These are phyloP conservation scores for Chrysanthemum makinoi DNA, from an alignment of 129 eudicot genomes.

Conservation along the genomic window DNA sequence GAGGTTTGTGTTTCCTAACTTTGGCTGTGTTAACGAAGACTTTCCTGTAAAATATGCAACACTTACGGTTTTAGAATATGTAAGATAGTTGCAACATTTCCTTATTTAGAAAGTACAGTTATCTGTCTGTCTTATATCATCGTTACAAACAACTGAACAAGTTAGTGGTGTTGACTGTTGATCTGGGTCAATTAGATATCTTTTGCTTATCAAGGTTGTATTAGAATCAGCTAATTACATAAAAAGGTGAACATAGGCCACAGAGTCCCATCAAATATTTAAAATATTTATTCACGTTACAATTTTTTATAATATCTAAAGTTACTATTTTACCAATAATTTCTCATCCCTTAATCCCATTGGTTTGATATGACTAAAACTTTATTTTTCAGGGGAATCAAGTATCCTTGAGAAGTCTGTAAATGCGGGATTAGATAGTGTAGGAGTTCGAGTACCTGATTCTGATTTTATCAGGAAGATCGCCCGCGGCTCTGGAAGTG, in stretches of 20 bases:
- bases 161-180: slow-evolving; percentile 1
- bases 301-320: not conserved
- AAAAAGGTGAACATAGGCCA: too few species aligned
- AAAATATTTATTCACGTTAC: not conserved
- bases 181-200: not conserved
- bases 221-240: not conserved
- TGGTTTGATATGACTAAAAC: not conserved
- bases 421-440: slow-evolving; percentile 79
- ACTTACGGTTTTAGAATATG: not conserved
- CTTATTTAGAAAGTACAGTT: not conserved
- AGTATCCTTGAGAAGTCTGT: slow-evolving; percentile 88
- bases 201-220: not conserved
- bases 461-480: slow-evolving; percentile 67
- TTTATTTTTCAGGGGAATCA: slow-evolving; percentile 60
- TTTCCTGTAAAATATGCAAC: not conserved
- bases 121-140: not conserved
- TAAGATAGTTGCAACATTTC: slow-evolving; percentile 8
- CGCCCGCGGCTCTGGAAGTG: slow-evolving; percentile 79
- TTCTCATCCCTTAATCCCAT: not conserved
- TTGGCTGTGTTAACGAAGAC: not conserved
- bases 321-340: not conserved
- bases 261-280: not conserved
- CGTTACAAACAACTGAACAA: not conserved
- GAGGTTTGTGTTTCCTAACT: slow-evolving; percentile 52
- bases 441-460: slow-evolving; percentile 94